Percentiles rank a stretch among this genome's conserved stretches.
These are phyloP conservation scores for Fusarium napiforme DNA, from an alignment of 2,329 filamentous ascomycete genomes.

Conservation along the genomic window DNA sequence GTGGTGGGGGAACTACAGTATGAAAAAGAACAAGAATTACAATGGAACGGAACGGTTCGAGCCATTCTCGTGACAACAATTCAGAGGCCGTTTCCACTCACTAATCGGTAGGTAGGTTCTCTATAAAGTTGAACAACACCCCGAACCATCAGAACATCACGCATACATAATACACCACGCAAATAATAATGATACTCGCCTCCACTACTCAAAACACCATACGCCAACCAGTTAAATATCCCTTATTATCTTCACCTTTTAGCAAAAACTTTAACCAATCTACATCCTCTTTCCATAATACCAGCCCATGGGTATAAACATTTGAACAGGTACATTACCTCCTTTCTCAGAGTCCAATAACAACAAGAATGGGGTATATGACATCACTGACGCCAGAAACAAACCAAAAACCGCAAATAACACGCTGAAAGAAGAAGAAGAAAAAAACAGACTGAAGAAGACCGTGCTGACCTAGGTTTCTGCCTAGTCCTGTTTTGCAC, in stretches of 20 bases:
- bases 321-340: slow-evolving; percentile 13
- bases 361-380: slow-evolving; percentile 28
- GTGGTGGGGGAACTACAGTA: slow-evolving; percentile 29
- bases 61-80: background rate
- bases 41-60: background rate
- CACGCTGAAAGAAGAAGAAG: background rate
- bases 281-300: slow-evolving; percentile 8
- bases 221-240: background rate
- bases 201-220: background rate
- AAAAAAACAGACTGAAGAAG: background rate
- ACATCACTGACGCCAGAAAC: slow-evolving; percentile 4
- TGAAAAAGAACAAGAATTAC: background rate
- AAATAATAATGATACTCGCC: background rate
- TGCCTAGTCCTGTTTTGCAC: slow-evolving; percentile 36
- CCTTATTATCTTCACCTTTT: background rate
- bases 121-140: background rate
- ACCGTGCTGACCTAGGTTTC: slow-evolving; percentile 17
- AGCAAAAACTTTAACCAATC: slow-evolving; percentile 7
- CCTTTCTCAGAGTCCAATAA: slow-evolving; percentile 15
- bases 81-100: background rate
- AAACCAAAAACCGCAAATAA: slow-evolving; percentile 1
- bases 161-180: background rate
- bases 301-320: slow-evolving; percentile 21
- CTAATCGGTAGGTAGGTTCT: background rate
- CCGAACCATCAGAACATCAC: background rate